phyloP scores from a whole-genome alignment of 2,329 filamentous ascomycete genomes.

The Sporothrix luriei region DNA sequence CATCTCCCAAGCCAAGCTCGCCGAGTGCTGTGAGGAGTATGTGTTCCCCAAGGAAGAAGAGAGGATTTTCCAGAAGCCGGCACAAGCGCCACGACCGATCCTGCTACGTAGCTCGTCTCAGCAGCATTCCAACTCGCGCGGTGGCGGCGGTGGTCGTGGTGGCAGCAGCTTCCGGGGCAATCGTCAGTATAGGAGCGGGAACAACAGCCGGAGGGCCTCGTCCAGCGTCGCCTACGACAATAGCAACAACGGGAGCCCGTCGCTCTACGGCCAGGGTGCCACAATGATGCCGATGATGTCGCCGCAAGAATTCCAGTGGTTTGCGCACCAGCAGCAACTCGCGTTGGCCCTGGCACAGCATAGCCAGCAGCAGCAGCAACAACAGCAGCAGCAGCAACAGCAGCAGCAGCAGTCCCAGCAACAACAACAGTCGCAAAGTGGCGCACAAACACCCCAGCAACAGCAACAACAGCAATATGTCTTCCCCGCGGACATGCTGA shows the following conservation, averaged over 20 bases:
- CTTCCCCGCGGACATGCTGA: constrained; percentile 41
- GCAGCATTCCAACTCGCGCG: constrained; percentile 52
- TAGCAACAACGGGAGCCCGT: constrained; percentile 39
- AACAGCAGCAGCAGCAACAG: constrained; percentile 48
- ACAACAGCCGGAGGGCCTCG: constrained; percentile 56
- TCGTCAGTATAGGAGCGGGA: constrained; percentile 51
- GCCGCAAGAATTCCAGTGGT: constrained; percentile 55
- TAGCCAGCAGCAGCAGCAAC: constrained; percentile 41
- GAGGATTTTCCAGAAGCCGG: constrained; percentile 60
- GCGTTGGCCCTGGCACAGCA: constrained; percentile 44
- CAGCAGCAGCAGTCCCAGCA: constrained; percentile 43
- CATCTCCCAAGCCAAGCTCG: constrained; percentile 75
- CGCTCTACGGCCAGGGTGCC: constrained; percentile 45
- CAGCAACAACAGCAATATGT: constrained; percentile 48
- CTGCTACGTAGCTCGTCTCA: constrained; percentile 64
- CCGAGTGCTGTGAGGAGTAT: constrained; percentile 83
- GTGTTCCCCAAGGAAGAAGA: constrained; percentile 84
- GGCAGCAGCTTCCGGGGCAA: constrained; percentile 54
- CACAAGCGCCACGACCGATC: constrained; percentile 57
- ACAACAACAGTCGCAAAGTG: constrained; percentile 48
- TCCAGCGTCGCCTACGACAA: constrained; percentile 58
- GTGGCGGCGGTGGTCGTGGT: constrained; percentile 44
- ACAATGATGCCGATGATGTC: constrained; percentile 49
- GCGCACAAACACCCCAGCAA: constrained; percentile 46
- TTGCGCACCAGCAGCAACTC: constrained; percentile 46